Conservation (phyloP, 768 basidiomycete species). For the Mycena vulgaris region DNA sequence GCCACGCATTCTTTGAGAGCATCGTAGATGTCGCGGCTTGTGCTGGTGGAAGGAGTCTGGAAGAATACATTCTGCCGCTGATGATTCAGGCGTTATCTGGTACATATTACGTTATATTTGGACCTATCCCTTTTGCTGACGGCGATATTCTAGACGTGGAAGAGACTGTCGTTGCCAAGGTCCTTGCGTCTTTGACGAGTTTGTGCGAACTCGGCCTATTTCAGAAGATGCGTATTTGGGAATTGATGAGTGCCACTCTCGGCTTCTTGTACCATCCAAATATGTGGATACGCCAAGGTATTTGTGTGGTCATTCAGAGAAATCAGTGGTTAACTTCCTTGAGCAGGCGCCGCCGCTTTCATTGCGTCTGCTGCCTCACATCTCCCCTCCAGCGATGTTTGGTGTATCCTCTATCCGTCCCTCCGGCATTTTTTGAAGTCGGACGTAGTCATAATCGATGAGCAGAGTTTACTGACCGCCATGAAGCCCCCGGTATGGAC, state of each 20-base stretch:
- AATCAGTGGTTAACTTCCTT: conserved; percentile 11
- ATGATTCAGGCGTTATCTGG: conserved; percentile 97
- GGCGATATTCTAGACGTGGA: conserved; percentile 80
- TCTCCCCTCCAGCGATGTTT: conserved; percentile 89
- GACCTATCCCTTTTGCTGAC: not conserved
- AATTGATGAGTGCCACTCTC: conserved; percentile 89
- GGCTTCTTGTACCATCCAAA: conserved; percentile 97
- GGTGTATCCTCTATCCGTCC: conserved; percentile 97
- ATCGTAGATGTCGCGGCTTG: conserved; percentile 97
- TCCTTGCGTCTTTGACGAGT: conserved; percentile 89
- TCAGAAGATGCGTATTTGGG: conserved; percentile 97
- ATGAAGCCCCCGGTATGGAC: conserved; percentile 87
- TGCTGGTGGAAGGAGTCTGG: conserved; percentile 91
- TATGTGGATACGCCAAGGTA: conserved; percentile 95
- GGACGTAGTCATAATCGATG: conserved; percentile 84
- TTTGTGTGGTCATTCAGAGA: conserved; percentile 16
- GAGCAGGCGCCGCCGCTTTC: conserved; percentile 87
- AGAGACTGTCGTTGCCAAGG: conserved; percentile 93
- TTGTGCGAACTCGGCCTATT: conserved; percentile 93
- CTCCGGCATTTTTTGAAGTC: conserved; percentile 88
- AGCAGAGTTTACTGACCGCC: conserved; percentile 79
- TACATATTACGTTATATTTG: conserved; percentile 50
- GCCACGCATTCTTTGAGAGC: conserved; percentile 94
- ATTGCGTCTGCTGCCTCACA: conserved; percentile 89
- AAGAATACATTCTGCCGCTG: conserved; percentile 96